Evolutionary conservation across 768 basidiomycete genomes (phyloP).

Genomic region (Harrya chromipes): DNA sequence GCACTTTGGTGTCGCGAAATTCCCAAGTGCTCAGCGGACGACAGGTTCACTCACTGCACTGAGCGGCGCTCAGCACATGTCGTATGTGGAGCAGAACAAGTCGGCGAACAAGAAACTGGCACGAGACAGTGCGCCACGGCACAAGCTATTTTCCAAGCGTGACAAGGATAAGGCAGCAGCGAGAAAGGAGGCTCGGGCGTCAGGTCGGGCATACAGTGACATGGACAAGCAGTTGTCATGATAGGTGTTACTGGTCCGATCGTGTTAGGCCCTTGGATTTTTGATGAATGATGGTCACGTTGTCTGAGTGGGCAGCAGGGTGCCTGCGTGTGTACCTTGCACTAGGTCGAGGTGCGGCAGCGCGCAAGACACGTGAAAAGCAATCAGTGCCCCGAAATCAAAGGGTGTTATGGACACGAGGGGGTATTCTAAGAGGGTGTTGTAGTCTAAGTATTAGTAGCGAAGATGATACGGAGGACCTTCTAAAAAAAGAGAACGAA

Average conservation of each 20-base stretch:
- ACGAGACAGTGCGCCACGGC: slow-evolving; percentile 48
- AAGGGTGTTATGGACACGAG: slow-evolving; percentile 27
- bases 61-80: slow-evolving; percentile 90
- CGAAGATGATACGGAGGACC: neutral
- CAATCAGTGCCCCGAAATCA: slow-evolving; percentile 26
- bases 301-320: slow-evolving; percentile 12
- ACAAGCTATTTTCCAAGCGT: slow-evolving; percentile 81
- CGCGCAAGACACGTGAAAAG: slow-evolving; percentile 29
- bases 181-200: slow-evolving; percentile 41
- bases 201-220: slow-evolving; percentile 26
- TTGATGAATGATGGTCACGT: slow-evolving; percentile 13
- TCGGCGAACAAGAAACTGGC: slow-evolving; percentile 82
- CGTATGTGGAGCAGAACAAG: slow-evolving; percentile 89
- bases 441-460: neutral
- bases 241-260: slow-evolving; percentile 18
- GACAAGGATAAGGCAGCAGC: slow-evolving; percentile 68
- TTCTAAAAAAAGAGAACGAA: neutral
- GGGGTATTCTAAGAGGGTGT: slow-evolving; percentile 16
- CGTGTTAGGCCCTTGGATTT: slow-evolving; percentile 9
- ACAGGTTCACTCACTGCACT: slow-evolving; percentile 80
- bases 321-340: slow-evolving; percentile 18
- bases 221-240: slow-evolving; percentile 6
- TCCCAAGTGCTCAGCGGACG: slow-evolving; percentile 70
- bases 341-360: slow-evolving; percentile 22
- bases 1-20: slow-evolving; percentile 70